phyloP scores from a whole-genome alignment of 2,329 filamentous ascomycete species.

The Fusarium cicatricum region DNA sequence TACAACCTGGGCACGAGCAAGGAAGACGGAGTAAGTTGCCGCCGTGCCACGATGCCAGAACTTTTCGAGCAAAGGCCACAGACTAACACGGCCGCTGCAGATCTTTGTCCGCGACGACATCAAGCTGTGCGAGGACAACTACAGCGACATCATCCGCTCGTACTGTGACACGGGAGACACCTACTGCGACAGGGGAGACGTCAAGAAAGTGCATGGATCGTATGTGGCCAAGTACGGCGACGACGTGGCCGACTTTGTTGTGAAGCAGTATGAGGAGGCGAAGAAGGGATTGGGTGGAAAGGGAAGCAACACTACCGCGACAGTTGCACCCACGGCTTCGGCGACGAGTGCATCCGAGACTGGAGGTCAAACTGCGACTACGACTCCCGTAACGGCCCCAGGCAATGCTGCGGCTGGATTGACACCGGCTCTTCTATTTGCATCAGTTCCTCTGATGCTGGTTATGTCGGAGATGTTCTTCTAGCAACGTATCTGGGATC shows the following conservation, averaged over 20 bases:
- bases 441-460: constrained; percentile 14
- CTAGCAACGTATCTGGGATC: neutral
- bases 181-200: constrained; percentile 50
- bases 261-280: constrained; percentile 44
- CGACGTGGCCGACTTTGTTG: constrained; percentile 48
- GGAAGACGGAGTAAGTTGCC: constrained; percentile 48
- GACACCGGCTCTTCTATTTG: constrained; percentile 12
- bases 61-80: neutral
- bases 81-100: constrained; percentile 38
- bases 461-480: constrained; percentile 4
- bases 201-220: constrained; percentile 43
- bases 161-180: constrained; percentile 54
- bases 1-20: constrained; percentile 51
- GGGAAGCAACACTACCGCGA: constrained; percentile 1
- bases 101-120: constrained; percentile 49
- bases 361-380: neutral
- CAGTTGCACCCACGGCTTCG: constrained; percentile 1
- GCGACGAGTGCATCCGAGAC: constrained; percentile 11
- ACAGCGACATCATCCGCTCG: constrained; percentile 48
- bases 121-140: constrained; percentile 46
- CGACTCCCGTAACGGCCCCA: constrained; percentile 6
- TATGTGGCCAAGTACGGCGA: constrained; percentile 50
- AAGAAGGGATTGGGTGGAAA: neutral
- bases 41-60: neutral
- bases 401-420: constrained; percentile 22